Evolutionary conservation across 2,329 filamentous ascomycete genomes (phyloP).

Genomic region (Xylariomycetidae sp.): DNA sequence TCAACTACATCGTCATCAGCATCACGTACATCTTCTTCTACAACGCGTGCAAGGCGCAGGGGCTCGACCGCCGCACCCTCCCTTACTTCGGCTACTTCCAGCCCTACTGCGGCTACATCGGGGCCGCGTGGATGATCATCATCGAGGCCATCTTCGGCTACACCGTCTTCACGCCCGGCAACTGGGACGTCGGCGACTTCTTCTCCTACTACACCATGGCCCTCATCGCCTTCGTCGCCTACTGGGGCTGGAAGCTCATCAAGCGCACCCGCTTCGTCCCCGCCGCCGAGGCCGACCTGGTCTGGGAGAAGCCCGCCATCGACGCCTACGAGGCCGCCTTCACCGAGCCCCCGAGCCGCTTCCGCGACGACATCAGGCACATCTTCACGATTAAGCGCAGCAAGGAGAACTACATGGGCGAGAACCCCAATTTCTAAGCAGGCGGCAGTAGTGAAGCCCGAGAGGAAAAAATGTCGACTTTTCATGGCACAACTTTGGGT

Average conservation of each 20-base stretch:
- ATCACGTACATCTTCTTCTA: constrained; percentile 57
- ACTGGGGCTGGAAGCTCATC: constrained; percentile 60
- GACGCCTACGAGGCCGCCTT: constrained; percentile 49
- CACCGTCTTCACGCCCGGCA: constrained; percentile 36
- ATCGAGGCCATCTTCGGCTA: constrained; percentile 54
- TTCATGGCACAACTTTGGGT: no score
- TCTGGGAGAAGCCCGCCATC: constrained; percentile 56
- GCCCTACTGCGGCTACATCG: constrained; percentile 51
- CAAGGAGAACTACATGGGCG: constrained; percentile 18
- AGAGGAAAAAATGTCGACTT: no score
- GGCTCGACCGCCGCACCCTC: constrained; percentile 45
- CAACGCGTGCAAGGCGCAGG: constrained; percentile 46
- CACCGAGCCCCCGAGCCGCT: constrained; percentile 36
- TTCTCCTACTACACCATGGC: constrained; percentile 48
- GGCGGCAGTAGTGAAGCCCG: no score
- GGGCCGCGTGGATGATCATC: constrained; percentile 35
- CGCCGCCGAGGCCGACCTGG: constrained; percentile 52
- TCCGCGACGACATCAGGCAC: constrained; percentile 41
- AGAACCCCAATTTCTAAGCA: constrained; percentile 12
- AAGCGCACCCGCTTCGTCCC: constrained; percentile 52
- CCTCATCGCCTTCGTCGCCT: constrained; percentile 42
- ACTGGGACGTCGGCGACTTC: constrained; percentile 31
- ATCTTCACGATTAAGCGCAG: constrained; percentile 31
- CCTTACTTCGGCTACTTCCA: constrained; percentile 57
- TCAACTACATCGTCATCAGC: constrained; percentile 59